phyloP scores from a whole-genome alignment of 2,329 filamentous ascomycete species.

The Trichophyton verrucosum region DNA sequence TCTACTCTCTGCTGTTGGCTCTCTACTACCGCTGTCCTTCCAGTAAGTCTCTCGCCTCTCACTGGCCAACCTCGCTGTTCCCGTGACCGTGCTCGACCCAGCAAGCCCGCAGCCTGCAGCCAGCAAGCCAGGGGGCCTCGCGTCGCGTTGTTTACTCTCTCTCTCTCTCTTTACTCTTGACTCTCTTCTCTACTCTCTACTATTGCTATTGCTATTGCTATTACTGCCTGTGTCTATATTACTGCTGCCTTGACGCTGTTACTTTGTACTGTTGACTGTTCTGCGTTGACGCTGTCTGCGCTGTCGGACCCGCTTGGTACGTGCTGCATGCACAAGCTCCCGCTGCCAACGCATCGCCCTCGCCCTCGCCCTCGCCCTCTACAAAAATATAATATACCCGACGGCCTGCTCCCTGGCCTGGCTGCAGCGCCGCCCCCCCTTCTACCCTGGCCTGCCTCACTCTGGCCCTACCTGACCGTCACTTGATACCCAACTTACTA shows the following conservation, averaged over 20 bases:
- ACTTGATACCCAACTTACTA: neutral
- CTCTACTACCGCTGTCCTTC: too few species aligned
- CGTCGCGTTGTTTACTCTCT: neutral
- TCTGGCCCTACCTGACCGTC: neutral
- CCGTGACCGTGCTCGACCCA: conserved; percentile 9
- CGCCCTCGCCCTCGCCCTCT: too few species aligned
- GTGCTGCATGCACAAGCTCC: neutral
- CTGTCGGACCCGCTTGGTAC: neutral
- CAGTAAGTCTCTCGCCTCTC: too few species aligned
- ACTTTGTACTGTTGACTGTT: too few species aligned
- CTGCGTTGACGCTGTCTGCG: neutral
- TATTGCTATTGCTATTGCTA: neutral
- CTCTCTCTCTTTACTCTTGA: neutral
- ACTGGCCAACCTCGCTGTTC: neutral
- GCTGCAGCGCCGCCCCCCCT: too few species aligned
- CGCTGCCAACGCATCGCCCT: conserved; percentile 12
- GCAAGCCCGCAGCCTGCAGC: conserved; percentile 2
- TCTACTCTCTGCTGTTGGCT: too few species aligned
- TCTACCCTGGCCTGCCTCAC: too few species aligned
- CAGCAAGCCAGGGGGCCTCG: neutral
- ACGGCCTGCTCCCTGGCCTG: too few species aligned
- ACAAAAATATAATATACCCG: too few species aligned
- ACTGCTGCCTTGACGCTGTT: too few species aligned
- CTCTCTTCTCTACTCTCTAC: neutral
- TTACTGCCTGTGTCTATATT: neutral